phyloP scores from a whole-genome alignment of 345 rosid genomes.

The Murraya paniculata region DNA sequence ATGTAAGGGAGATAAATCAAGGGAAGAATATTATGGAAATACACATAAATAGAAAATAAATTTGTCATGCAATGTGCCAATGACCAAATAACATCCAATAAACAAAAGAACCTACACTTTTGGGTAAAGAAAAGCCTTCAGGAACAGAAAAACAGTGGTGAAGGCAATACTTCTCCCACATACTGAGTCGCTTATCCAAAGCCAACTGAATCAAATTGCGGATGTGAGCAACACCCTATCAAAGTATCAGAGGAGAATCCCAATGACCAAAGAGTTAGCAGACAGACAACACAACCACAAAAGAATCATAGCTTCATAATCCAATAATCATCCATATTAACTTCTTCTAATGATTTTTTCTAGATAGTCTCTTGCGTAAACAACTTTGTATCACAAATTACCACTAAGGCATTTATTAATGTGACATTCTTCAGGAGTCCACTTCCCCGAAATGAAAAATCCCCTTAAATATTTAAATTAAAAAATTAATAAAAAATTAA shows the following conservation, averaged over 20 bases:
- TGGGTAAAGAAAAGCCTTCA: conserved; percentile 53
- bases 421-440: no score
- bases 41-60: no score
- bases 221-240: conserved; percentile 58
- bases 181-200: conserved; percentile 49
- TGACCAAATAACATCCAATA: not conserved
- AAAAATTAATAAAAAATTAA: no score
- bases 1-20: no score
- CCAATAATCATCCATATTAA: not conserved
- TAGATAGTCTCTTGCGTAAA: not conserved
- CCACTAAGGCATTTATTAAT: not conserved
- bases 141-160: conserved; percentile 70
- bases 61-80: not conserved
- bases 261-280: not conserved
- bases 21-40: no score
- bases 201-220: conserved; percentile 49
- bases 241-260: not conserved
- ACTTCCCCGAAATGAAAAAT: no score
- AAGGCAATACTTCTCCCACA: conserved; percentile 81
- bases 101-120: conserved; percentile 44
- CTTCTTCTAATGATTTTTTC: not conserved
- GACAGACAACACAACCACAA: not conserved
- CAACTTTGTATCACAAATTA: not conserved
- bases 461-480: no score
- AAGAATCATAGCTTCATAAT: not conserved